A percentile compares a stretch with the other conserved stretches of the same genome.
phyloP scores from a whole-genome alignment of 805 yeast genomes.

The Suhomyces xylopsoci region DNA sequence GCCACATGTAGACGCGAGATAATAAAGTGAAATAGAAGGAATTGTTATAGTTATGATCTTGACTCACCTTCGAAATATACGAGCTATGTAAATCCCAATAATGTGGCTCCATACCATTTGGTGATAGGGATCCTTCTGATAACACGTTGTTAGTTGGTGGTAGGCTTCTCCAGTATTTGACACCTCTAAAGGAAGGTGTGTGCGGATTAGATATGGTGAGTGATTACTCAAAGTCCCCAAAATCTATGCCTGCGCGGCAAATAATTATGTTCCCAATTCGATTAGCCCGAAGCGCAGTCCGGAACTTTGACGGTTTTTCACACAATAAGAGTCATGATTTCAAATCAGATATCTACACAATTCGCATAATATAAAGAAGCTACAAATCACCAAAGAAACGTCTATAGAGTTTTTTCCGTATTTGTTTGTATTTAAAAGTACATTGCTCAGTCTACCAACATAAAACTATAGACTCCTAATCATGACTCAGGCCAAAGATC shows the following conservation, averaged over 20 bases:
- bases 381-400: background rate
- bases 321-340: background rate
- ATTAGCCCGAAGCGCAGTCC: background rate
- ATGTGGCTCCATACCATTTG: background rate
- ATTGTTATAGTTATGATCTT: background rate
- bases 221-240: background rate
- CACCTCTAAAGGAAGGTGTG: background rate
- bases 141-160: background rate
- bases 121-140: background rate
- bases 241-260: background rate
- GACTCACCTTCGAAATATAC: background rate
- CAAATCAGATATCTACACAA: background rate
- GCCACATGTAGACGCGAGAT: background rate
- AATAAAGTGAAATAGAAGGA: background rate
- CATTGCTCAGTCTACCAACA: background rate
- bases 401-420: background rate
- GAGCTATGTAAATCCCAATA: background rate
- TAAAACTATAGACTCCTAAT: background rate
- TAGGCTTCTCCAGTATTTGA: background rate
- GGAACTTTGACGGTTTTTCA: background rate
- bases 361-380: background rate
- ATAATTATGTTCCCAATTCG: background rate
- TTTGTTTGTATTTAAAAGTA: background rate
- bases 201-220: background rate
- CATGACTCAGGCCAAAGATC: conserved; percentile 57